A percentile compares a stretch with the other conserved stretches of the same genome.
phyloP scores from a whole-genome alignment of 2,329 filamentous ascomycete genomes.

The Orbilia ellipsospora region DNA sequence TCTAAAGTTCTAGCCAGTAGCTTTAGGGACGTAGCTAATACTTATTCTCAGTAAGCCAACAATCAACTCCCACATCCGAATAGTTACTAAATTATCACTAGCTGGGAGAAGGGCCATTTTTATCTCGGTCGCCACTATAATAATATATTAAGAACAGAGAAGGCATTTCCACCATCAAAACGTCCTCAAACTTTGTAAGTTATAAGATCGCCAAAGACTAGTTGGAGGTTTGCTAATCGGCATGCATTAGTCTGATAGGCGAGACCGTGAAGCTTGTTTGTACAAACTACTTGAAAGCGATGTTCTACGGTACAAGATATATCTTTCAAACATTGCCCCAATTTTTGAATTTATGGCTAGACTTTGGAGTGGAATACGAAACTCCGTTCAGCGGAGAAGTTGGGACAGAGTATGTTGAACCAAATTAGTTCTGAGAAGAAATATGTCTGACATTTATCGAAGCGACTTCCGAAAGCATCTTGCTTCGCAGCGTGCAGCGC shows the following conservation, averaged over 20 bases:
- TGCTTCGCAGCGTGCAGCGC: slow-evolving; percentile 69
- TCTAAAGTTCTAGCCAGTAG: slow-evolving; percentile 80
- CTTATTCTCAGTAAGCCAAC: slow-evolving; percentile 61
- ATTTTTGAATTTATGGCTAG: slow-evolving; percentile 91
- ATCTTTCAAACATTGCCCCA: slow-evolving; percentile 94
- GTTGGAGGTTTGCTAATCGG: neutral
- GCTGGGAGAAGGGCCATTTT: slow-evolving; percentile 97
- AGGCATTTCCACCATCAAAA: slow-evolving; percentile 77
- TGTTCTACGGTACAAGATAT: slow-evolving; percentile 92
- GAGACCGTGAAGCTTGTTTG: slow-evolving; percentile 89
- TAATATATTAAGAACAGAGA: slow-evolving; percentile 91
- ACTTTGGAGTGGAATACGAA: slow-evolving; percentile 81
- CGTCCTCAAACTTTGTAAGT: slow-evolving; percentile 76
- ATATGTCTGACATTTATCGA: slow-evolving; percentile 56
- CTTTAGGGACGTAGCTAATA: slow-evolving; percentile 83
- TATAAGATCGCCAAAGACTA: neutral
- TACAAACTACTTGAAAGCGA: slow-evolving; percentile 89
- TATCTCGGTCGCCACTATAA: slow-evolving; percentile 98
- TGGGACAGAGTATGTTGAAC: slow-evolving; percentile 63
- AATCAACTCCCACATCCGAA: slow-evolving; percentile 62
- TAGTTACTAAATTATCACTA: slow-evolving; percentile 58
- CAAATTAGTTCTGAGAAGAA: slow-evolving; percentile 3
- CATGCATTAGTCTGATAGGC: slow-evolving; percentile 71
- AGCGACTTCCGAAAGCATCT: slow-evolving; percentile 65
- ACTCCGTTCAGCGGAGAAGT: slow-evolving; percentile 68